Evolutionary conservation across 2,329 filamentous ascomycete genomes (phyloP), one percentile per base, ranked within the genome.

Genomic region (Fusarium gaditjirri): DNA sequence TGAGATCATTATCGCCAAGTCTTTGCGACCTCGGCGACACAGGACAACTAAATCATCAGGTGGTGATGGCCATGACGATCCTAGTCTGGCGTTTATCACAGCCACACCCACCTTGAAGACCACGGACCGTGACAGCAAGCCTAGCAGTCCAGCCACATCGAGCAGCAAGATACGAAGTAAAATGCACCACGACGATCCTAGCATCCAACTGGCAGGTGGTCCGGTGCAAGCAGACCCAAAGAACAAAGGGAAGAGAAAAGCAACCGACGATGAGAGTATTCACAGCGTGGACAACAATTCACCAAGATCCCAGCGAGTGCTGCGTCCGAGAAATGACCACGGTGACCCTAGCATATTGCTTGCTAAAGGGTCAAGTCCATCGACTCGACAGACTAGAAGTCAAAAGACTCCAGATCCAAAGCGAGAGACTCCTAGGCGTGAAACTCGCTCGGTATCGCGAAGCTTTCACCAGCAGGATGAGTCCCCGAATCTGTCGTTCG

Each of bases 1-100:
- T 10, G 80, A 81, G 19, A 52, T 74, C n/a, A 58, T 71, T 41
- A 78, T 78, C 50, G 76, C 76, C 14, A 73, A 79, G 54, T 77
- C 79, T 21, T 72, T 80, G 31, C 79, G 80, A 36, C 78, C 78
- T 67, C 76, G 76, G 29, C 73, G 73, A 35, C 78, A 77, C 39
- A 68, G 67, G 47, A 73, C 67, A 59, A 74, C 58, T 21, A 68
- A 68, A 68, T 77, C 77, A 29, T 71, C 64, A 25, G 78, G 76
- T 21, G 65, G 68, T 8, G 63, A 55, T 63, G 71, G 75, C 39
- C 65, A 62, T n/a, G 59, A 62, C 14, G 80, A 82, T 55, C 78
- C 80, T 8, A 80, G 78, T 52, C 57, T 79, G n/a, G 63, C 67
- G 35, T 66, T 81, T 44, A 78, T 78, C 36, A 78, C 57, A 57